Percentiles rank a stretch among this genome's conserved stretches.
These are phyloP conservation scores for Colletotrichum tabaci DNA, from an alignment of 2,329 filamentous ascomycete genomes.

Conservation along the genomic window DNA sequence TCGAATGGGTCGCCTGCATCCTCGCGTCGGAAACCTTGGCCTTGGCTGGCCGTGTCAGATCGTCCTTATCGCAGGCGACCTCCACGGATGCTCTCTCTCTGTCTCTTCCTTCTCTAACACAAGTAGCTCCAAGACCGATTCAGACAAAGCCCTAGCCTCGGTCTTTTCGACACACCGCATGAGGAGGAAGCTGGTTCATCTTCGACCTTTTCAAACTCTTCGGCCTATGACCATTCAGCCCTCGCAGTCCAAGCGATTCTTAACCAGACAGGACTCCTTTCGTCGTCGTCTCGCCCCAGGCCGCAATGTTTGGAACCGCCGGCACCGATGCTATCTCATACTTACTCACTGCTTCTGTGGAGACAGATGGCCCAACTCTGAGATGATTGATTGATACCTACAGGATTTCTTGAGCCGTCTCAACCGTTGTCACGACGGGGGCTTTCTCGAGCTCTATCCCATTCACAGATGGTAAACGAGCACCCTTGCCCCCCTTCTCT, in stretches of 20 bases:
- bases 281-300: not conserved
- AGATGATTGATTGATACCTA: not conserved
- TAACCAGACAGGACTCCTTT: not conserved
- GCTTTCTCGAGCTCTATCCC: slow-evolving; percentile 12
- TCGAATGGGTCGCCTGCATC: not conserved
- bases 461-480: not conserved
- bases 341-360: too few relatives aligned
- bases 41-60: slow-evolving; percentile 1
- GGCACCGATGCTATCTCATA: not conserved
- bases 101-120: not conserved
- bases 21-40: not conserved
- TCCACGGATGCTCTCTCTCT: not conserved
- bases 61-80: not conserved
- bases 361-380: not conserved
- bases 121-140: not conserved
- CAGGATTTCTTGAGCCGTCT: slow-evolving; percentile 11
- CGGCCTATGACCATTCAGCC: not conserved
- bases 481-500: not conserved
- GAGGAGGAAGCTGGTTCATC: not conserved
- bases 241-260: not conserved
- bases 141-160: too few relatives aligned
- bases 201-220: not conserved
- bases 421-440: slow-evolving; percentile 21
- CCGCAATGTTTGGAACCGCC: not conserved
- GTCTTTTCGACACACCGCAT: too few relatives aligned